Conservation (phyloP, 306 rosid species). For the Cyamopsis tetragonoloba region DNA sequence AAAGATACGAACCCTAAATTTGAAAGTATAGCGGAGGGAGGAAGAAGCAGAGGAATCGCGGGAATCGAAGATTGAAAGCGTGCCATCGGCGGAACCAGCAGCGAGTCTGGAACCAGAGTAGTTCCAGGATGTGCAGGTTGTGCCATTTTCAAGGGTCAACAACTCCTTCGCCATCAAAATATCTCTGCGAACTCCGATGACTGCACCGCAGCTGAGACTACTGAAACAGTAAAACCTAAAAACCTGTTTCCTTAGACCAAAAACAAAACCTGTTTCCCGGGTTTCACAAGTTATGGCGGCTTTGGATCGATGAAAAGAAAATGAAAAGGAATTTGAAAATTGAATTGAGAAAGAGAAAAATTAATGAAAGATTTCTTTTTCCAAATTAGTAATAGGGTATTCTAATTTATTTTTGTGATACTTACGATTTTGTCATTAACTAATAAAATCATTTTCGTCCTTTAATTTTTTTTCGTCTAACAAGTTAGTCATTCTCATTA, state of each 20-base stretch:
- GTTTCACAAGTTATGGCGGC: too few relatives aligned
- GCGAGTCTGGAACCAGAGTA: conserved; percentile 57
- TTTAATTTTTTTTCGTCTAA: too few relatives aligned
- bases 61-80: conserved; percentile 66
- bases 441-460: too few relatives aligned
- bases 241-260: background rate
- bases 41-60: conserved; percentile 55
- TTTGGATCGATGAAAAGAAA: too few relatives aligned
- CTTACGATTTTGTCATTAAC: too few relatives aligned
- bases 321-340: too few relatives aligned
- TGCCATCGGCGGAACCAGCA: conserved; percentile 64
- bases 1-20: conserved; percentile 45
- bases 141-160: conserved; percentile 55
- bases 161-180: conserved; percentile 76
- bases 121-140: conserved; percentile 80
- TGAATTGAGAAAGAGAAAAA: too few relatives aligned
- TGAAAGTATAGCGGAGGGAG: conserved; percentile 54
- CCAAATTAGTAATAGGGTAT: too few relatives aligned
- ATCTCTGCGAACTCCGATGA: background rate
- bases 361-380: too few relatives aligned
- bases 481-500: too few relatives aligned
- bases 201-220: background rate
- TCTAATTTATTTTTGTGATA: too few relatives aligned
- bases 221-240: background rate
- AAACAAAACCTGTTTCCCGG: background rate